Percentiles rank a stretch among this genome's conserved stretches.
These are phyloP conservation scores for Penicillium longicatenatum DNA, from an alignment of 495 filamentous ascomycete species.

Conservation along the genomic window DNA sequence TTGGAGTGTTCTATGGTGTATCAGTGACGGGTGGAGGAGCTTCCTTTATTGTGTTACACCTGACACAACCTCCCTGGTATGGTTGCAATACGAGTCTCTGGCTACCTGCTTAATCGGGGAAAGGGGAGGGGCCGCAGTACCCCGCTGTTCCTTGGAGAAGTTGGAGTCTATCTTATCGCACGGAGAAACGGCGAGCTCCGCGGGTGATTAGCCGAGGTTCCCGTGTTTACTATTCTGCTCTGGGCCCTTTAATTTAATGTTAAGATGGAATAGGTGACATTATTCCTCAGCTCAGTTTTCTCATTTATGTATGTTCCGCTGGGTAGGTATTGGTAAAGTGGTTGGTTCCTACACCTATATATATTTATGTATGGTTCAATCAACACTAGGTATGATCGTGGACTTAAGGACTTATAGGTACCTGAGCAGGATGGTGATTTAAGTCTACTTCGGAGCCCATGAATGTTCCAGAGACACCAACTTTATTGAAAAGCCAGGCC, in stretches of 20 bases:
- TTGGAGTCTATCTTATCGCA: conserved; percentile 12
- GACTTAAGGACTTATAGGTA: no score
- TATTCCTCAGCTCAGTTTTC: no score
- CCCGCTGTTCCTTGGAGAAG: conserved; percentile 10
- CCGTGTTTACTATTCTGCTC: neutral
- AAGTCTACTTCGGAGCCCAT: no score
- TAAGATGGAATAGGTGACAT: no score
- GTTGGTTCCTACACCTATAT: no score
- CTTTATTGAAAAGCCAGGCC: no score
- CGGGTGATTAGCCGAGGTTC: neutral
- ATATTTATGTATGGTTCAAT: no score
- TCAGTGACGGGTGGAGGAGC: neutral
- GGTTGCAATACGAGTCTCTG: conserved; percentile 1
- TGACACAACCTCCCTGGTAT: neutral
- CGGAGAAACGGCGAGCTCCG: neutral
- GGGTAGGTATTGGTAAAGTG: no score
- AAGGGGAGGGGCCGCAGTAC: conserved; percentile 1
- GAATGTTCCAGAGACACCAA: no score
- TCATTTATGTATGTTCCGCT: neutral
- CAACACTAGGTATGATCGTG: no score
- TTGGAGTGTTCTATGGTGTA: neutral
- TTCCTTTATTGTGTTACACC: neutral
- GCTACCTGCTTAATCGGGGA: conserved; percentile 5
- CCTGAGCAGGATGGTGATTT: no score
- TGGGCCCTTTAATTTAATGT: no score